Evolutionary conservation across 495 filamentous ascomycete species (phyloP), one percentile per base, ranked within the genome.

Genomic region (Penicillium longicatenatum): DNA sequence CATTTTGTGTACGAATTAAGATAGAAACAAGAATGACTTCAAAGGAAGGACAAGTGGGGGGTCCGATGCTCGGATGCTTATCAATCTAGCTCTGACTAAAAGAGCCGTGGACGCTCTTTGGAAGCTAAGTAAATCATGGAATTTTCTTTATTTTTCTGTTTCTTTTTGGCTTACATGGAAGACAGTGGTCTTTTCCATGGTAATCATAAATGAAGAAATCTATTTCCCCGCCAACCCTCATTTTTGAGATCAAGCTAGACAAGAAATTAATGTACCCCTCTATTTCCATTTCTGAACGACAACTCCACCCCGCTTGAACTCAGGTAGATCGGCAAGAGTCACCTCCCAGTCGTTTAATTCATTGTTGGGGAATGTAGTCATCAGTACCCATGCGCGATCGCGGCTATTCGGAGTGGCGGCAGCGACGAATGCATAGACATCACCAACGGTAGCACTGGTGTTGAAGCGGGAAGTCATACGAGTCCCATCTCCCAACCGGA

Each of bases 301-400:
- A 6, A 89, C 90, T 22, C 92, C 92, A 41, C 86, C 86, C 16
- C 86, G 75, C 72, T 92, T 95, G 75, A 96, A 93, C 53, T 96
- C 92, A 1, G 85, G 64, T 71, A 96, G 76, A 33, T 96, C 91
- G 1, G 89, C 90, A 39, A 97, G 70, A 6, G 82, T 84, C 55
- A 75, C 74, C 1, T 63, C 71, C 69, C 87, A 85, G 57, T 98
- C 92, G 19, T 77, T 88, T 50, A 97, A 82, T 63, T 98, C 93
- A 75, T 92, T 96, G 72, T 87, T 97, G 3, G 95, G 94, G 71
- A 98, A 98, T 0, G 95, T 98, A 1, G 94, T 98, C 69, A 96
- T 93, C 53, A 98, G 70, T 8, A 89, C 87, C 82, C 91, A 98
- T 11, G 77, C 63, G 19, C 93, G 82, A 42, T 71, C 65, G 49